phyloP scores from a whole-genome alignment of 176 grass and related monocot genomes.

The Carex littledalei region DNA sequence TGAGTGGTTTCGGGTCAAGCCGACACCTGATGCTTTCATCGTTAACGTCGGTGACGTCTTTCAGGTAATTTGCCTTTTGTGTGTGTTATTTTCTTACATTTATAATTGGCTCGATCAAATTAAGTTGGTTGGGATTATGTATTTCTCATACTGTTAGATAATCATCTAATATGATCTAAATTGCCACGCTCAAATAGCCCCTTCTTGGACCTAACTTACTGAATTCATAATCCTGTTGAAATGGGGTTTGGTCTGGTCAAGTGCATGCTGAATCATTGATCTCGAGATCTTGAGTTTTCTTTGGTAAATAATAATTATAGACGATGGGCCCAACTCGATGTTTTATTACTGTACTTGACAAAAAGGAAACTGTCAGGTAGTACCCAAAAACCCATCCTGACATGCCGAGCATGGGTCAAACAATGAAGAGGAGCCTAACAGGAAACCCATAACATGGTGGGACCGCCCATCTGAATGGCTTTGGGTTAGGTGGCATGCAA shows the following conservation, averaged over 20 bases:
- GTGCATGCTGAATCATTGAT: background rate
- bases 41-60: constrained; percentile 73
- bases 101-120: background rate
- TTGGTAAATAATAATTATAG: background rate
- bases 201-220: background rate
- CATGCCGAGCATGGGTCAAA: background rate
- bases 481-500: no score
- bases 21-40: constrained; percentile 47
- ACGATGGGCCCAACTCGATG: background rate
- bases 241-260: background rate
- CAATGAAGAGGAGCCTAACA: background rate
- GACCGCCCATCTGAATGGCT: background rate
- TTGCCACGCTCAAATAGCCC: background rate
- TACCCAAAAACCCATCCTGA: background rate
- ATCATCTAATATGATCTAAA: no score
- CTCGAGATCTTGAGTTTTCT: background rate
- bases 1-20: constrained; percentile 74
- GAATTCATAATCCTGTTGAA: background rate
- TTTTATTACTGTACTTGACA: background rate
- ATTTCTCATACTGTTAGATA: background rate
- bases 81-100: background rate
- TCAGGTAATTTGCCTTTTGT: constrained; percentile 27
- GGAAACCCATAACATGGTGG: background rate
- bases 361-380: background rate
- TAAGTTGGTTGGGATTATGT: background rate